Base-by-base conservation (phyloP, 331 rosid species). In the Saraca asoca region DNA sequence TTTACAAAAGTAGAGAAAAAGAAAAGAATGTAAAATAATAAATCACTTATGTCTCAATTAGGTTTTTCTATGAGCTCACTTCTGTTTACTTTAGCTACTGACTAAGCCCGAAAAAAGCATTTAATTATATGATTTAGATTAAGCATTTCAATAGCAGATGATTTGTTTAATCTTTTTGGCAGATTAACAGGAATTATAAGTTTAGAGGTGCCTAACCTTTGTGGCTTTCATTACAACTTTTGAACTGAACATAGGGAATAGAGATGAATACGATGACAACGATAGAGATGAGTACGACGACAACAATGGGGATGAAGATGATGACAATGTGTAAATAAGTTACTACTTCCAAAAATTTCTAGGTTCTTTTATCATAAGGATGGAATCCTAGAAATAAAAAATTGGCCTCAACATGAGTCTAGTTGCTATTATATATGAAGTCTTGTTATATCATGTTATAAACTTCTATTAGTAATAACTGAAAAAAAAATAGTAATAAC, bases 151-250 rank as follows among this genome's bases (percentile, higher is more conserved):
- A 24, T 2, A 46, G 20, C 13, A 29, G 17, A 59, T 66, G 58
- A 65, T 54, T 68, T 9, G 11, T 60, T 43, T 68, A 18, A 43
- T 78, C 51, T 35, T 38, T 70, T 58, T 24, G 70, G 58, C 87
- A 93, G 98, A 82, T 93, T 56, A 89, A 92, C 74, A 94, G 90
- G 53, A 81, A 68, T 69, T 84, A 69, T 12, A 75, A 79, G 62
- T 13, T 89, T 66, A 82, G 81, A 7, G 98, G 98, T n/a, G 95
- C 78, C 18, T 94, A 93, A 48, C 80, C 95, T 42, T 82, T 91
- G 96, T 84, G 68, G 81, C 70, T 12, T 87, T 93, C 81, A 65
- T 78, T 82, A 85, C 68, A 85, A 88, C 91, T 78, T 93, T 93
- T 29, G 70, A 78, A 74, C 71, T 54, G 31, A 78, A 84, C 45